These are phyloP conservation scores for Coelastrella sp. DNA, from an alignment of 139 green algal species.

Conservation along the genomic window DNA sequence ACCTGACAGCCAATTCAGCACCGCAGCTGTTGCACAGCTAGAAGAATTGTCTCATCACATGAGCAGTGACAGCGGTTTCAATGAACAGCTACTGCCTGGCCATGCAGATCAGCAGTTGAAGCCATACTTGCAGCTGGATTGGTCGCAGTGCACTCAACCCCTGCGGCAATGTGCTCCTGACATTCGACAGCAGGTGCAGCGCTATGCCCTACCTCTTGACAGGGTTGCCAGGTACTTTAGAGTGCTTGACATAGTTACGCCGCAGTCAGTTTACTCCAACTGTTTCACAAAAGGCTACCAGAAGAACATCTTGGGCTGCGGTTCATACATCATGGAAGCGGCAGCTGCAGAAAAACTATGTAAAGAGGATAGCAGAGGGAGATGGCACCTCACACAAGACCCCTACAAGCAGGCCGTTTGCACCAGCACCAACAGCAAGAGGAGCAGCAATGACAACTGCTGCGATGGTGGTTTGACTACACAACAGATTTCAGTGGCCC, in stretches of 20 bases:
- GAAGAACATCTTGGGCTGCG: slow-evolving; percentile 13
- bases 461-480: too few species aligned
- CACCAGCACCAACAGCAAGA: background rate
- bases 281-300: slow-evolving; percentile 32
- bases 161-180: background rate
- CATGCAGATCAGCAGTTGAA: background rate
- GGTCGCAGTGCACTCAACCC: slow-evolving; percentile 8
- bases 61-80: background rate
- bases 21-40: background rate
- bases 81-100: background rate
- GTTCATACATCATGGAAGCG: background rate
- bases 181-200: slow-evolving; percentile 9
- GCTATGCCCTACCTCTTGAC: slow-evolving; percentile 5
- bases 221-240: slow-evolving; percentile 14
- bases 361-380: slow-evolving; percentile 11
- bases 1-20: background rate
- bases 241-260: slow-evolving; percentile 20
- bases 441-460: too few species aligned
- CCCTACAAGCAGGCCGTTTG: background rate
- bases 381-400: slow-evolving; percentile 7
- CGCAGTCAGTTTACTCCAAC: slow-evolving; percentile 13
- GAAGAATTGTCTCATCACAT: background rate
- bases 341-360: background rate
- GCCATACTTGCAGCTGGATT: slow-evolving; percentile 5
- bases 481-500: background rate